A percentile compares a stretch with the other conserved stretches of the same genome.
phyloP scores from a whole-genome alignment of 2,329 filamentous ascomycete species.

The Ustulina deusta region DNA sequence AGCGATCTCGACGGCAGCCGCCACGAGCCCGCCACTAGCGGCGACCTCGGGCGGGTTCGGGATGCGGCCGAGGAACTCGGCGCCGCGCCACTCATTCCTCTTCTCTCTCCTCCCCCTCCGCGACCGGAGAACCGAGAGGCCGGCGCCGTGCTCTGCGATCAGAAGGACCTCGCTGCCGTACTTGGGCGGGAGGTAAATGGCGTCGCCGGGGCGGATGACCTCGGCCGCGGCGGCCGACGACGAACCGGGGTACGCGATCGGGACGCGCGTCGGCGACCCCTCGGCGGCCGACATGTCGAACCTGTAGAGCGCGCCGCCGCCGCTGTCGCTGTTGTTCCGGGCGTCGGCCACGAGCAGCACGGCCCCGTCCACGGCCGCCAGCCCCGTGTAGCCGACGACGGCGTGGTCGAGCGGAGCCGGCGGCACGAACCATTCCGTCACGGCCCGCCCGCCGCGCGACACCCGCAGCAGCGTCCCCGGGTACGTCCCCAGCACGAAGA shows the following conservation, averaged over 20 bases:
- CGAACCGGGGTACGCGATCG: conserved; percentile 37
- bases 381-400: conserved; percentile 44
- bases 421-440: conserved; percentile 52
- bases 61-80: conserved; percentile 53
- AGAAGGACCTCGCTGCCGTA: conserved; percentile 53
- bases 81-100: conserved; percentile 50
- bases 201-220: conserved; percentile 45
- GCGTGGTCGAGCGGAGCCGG: background rate
- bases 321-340: conserved; percentile 39
- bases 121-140: conserved; percentile 53
- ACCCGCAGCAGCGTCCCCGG: conserved; percentile 54
- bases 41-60: conserved; percentile 41
- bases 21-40: conserved; percentile 38
- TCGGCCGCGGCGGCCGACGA: background rate
- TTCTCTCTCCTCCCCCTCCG: conserved; percentile 39
- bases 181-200: conserved; percentile 51
- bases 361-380: conserved; percentile 45
- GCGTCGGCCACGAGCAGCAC: conserved; percentile 52
- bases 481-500: conserved; percentile 55
- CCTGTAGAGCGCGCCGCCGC: conserved; percentile 51
- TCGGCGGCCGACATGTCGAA: conserved; percentile 50
- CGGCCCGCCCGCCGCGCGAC: conserved; percentile 46
- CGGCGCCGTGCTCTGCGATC: conserved; percentile 48
- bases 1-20: conserved; percentile 46
- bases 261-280: conserved; percentile 45